Evolutionary conservation across 495 filamentous ascomycete genomes (phyloP), one percentile per base, ranked within the genome.

Genomic region (Xanthoparmelia taractica): DNA sequence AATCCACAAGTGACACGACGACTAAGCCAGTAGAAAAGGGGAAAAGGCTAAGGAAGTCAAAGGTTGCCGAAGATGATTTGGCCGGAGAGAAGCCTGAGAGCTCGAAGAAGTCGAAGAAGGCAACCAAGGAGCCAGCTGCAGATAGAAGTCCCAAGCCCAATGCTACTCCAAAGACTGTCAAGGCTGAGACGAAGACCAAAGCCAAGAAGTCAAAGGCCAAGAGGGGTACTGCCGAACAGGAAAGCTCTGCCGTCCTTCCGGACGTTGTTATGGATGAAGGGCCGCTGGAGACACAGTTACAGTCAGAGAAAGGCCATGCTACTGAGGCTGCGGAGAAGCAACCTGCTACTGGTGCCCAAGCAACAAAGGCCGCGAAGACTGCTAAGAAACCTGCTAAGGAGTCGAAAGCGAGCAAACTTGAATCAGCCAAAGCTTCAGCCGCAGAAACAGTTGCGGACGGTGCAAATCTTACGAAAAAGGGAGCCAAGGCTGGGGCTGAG

Each of bases 331-430:
- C 27, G 18, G 50, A 52, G 13, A 52, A 52, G 63, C 56, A 37
- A 45, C 17, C 50, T 12, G 17, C 13, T 33, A 33, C 17, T 23
- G 29, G 17, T 0, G 13, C 6, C 17, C 27, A 54, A 20, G 63
- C 65, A 58, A 71, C 66, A 69, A 66, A 48, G 67, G 57, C 61
- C 43, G 55, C 74, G 65, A 71, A 71, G 43, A n/a, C 4, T 58
- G 48, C 36, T 23, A 60, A 55, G n/a, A 60, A 47, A 33, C 58
- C 38, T 25, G 52, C 58, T 11, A 50, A 34, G 25, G 48, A 61
- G n/a, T 50, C 56, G 10, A 66, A 66, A 33, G 43, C 40, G 15
- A 43, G 63, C 13, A 65, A 61, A 43, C 20, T 56, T 13, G 41
- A 66, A 40, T 50, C 43, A 18, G 52, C 43, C 25, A 48, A 68